Conservation (phyloP, 306 rosid genomes). For the Lathyrus aphaca region DNA sequence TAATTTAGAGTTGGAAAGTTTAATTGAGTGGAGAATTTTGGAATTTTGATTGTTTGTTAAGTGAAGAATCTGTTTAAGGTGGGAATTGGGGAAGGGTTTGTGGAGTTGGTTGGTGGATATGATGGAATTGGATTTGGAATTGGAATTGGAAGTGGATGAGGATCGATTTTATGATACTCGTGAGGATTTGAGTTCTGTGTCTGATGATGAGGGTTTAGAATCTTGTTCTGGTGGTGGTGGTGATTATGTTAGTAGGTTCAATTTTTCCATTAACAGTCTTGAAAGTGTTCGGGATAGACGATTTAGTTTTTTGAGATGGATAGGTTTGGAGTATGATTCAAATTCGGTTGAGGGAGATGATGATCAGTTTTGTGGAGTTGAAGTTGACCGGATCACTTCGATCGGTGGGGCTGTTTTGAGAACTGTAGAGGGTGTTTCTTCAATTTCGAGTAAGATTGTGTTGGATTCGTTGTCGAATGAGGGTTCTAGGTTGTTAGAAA, state of each 20-base stretch:
- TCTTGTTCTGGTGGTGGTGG: conserved; percentile 34
- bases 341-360: conserved; percentile 39
- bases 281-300: conserved; percentile 67
- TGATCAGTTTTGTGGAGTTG: conserved; percentile 40
- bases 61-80: conserved; percentile 35
- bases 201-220: conserved; percentile 56
- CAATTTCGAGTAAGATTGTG: conserved; percentile 35
- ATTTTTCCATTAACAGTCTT: conserved; percentile 50
- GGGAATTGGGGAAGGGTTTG: conserved; percentile 14
- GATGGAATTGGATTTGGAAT: neutral
- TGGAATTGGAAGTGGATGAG: conserved; percentile 38
- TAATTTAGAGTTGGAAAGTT: neutral
- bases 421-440: conserved; percentile 45
- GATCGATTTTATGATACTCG: conserved; percentile 73
- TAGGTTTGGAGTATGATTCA: conserved; percentile 52
- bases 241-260: conserved; percentile 38
- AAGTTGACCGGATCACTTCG: conserved; percentile 53
- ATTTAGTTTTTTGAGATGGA: conserved; percentile 64
- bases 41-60: conserved; percentile 1
- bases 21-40: neutral
- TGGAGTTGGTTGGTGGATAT: neutral
- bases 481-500: conserved; percentile 41
- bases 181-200: conserved; percentile 70
- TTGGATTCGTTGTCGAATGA: conserved; percentile 47
- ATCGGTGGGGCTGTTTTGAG: conserved; percentile 56